Evolutionary conservation across 1,284 basidiomycete genomes (phyloP).

Genomic region (Cutaneotrichosporon cyanovorans): DNA sequence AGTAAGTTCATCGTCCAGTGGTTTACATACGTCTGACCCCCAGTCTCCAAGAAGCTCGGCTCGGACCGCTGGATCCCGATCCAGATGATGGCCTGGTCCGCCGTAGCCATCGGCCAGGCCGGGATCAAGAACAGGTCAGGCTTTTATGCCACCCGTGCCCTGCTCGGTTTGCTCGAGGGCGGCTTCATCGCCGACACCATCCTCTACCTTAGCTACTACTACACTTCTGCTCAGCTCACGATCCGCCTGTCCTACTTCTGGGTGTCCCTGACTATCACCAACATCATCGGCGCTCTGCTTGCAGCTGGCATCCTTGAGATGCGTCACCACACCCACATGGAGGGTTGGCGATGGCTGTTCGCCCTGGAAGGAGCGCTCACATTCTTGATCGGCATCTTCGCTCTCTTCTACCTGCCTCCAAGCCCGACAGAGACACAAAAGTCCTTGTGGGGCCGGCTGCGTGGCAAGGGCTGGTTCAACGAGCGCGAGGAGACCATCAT

Average conservation of each 20-base stretch:
- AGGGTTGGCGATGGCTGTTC: conserved; percentile 41
- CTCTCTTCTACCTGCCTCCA: conserved; percentile 39
- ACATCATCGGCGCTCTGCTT: conserved; percentile 32
- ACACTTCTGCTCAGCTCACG: conserved; percentile 24
- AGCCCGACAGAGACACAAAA: conserved; percentile 37
- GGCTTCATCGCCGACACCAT: conserved; percentile 46
- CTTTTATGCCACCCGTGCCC: conserved; percentile 34
- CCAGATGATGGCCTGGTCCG: conserved; percentile 42
- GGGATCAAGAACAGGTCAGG: conserved; percentile 22
- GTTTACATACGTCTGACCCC: not conserved
- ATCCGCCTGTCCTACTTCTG: conserved; percentile 45
- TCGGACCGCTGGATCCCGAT: conserved; percentile 43
- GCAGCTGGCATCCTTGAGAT: conserved; percentile 40
- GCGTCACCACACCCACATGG: conserved; percentile 28
- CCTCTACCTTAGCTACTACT: conserved; percentile 46
- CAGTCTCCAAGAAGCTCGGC: conserved; percentile 44
- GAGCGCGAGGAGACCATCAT: conserved; percentile 47
- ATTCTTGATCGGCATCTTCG: conserved; percentile 34
- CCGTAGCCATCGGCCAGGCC: conserved; percentile 32
- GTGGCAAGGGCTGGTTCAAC: conserved; percentile 44
- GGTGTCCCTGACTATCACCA: conserved; percentile 25
- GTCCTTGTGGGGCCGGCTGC: conserved; percentile 9
- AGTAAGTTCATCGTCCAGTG: not conserved
- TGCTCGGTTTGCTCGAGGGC: conserved; percentile 39
- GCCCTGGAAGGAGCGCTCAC: conserved; percentile 36